Percentiles rank a stretch among this genome's conserved stretches.
phyloP scores from a whole-genome alignment of 306 rosid genomes.

The Mucuna pruriens region DNA sequence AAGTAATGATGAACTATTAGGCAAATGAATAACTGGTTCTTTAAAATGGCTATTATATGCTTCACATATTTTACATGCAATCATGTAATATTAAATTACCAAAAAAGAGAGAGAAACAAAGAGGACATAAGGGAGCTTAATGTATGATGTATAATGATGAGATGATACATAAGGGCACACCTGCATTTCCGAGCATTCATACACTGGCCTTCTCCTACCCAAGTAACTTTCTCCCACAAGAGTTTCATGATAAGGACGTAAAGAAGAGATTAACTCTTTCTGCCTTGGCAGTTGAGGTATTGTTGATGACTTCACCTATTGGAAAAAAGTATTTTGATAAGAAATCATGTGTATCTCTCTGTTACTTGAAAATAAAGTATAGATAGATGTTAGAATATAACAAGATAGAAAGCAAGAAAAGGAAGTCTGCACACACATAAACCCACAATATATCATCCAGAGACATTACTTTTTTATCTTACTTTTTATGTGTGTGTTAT shows the following conservation, averaged over 20 bases:
- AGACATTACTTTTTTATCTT: not conserved
- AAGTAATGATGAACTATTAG: not conserved
- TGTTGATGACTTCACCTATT: constrained; percentile 82
- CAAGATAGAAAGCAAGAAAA: constrained; percentile 6
- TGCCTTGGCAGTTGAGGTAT: constrained; percentile 85
- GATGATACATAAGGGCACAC: constrained; percentile 49
- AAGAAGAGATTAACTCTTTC: constrained; percentile 67
- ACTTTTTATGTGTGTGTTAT: too few species aligned
- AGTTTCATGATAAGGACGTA: constrained; percentile 82
- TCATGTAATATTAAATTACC: not conserved
- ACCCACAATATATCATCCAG: not conserved
- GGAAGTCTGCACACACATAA: not conserved
- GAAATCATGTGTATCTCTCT: constrained; percentile 27
- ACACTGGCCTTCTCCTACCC: constrained; percentile 84
- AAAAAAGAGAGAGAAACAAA: not conserved
- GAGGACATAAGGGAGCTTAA: not conserved
- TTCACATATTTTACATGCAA: not conserved
- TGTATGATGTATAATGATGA: constrained; percentile 4
- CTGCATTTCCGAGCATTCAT: constrained; percentile 92
- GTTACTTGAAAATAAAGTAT: not conserved
- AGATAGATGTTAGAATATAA: not conserved
- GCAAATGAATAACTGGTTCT: not conserved
- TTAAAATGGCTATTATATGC: not conserved
- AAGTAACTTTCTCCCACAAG: constrained; percentile 97
- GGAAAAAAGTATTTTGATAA: constrained; percentile 35